Percentiles rank a stretch among this genome's conserved stretches.
Evolutionary conservation across 1,284 basidiomycete species (phyloP).

Genomic region (Rugosomyces carneus): DNA sequence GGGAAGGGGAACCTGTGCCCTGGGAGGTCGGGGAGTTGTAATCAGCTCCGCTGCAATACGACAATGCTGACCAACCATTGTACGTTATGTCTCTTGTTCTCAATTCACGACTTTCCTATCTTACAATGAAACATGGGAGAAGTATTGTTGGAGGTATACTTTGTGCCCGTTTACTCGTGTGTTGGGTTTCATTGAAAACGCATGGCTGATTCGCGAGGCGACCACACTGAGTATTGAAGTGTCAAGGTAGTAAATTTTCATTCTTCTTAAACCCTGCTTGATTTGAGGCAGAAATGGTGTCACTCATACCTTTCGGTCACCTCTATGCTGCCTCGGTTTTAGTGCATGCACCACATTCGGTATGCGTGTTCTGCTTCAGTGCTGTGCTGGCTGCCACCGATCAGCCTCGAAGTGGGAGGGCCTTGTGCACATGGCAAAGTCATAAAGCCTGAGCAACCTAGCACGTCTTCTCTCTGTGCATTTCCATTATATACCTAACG

Average conservation of each 20-base stretch:
- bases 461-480: slow-evolving; percentile 27
- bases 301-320: not conserved
- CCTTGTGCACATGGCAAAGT: slow-evolving; percentile 21
- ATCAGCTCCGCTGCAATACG: slow-evolving; percentile 1
- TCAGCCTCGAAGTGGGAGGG: slow-evolving; percentile 19
- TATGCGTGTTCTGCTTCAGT: slow-evolving; percentile 21
- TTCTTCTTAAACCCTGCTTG: slow-evolving; percentile 10
- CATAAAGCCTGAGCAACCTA: slow-evolving; percentile 19
- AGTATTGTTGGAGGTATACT: not conserved
- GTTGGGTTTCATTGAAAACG: slow-evolving; percentile 10
- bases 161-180: slow-evolving; percentile 8
- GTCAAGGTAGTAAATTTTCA: slow-evolving; percentile 10
- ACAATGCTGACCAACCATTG: slow-evolving; percentile 1
- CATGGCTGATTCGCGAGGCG: slow-evolving; percentile 6
- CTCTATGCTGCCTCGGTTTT: slow-evolving; percentile 1
- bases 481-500: slow-evolving; percentile 27
- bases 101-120: slow-evolving; percentile 9
- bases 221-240: slow-evolving; percentile 6
- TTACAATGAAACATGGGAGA: slow-evolving; percentile 11
- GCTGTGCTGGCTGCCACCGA: slow-evolving; percentile 19
- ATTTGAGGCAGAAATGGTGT: not conserved
- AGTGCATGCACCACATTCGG: slow-evolving; percentile 23
- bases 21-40: slow-evolving; percentile 72
- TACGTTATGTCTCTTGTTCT: slow-evolving; percentile 9
- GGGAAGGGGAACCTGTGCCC: slow-evolving; percentile 75